phyloP scores from a whole-genome alignment of 768 basidiomycete genomes.

The Serendipita sp. region DNA sequence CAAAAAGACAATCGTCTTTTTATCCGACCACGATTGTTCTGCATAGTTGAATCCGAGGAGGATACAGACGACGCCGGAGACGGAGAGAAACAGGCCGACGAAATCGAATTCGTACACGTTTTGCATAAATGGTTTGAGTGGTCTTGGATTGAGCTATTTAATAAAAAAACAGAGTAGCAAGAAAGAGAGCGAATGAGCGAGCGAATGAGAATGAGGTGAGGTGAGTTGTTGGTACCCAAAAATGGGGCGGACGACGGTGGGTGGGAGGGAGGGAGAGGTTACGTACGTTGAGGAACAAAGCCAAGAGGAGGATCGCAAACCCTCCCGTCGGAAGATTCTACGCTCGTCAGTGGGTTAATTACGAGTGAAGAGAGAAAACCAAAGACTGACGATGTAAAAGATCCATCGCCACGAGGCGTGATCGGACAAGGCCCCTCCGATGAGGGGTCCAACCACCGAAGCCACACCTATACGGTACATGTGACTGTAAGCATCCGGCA shows the following conservation, averaged over 20 bases:
- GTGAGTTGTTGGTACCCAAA: too few species aligned
- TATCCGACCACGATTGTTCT: conserved; percentile 42
- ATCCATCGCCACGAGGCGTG: conserved; percentile 73
- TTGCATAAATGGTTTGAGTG: conserved; percentile 36
- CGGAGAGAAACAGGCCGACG: conserved; percentile 43
- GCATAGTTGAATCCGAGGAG: conserved; percentile 60
- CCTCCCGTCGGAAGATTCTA: conserved; percentile 52
- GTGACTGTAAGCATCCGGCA: too few species aligned
- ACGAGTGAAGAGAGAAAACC: not conserved
- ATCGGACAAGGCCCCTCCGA: conserved; percentile 44
- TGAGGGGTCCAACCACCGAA: conserved; percentile 58
- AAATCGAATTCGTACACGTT: conserved; percentile 59
- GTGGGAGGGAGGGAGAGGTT: too few species aligned
- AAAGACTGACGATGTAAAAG: conserved; percentile 11
- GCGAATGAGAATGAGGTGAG: too few species aligned
- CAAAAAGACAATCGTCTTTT: conserved; percentile 47
- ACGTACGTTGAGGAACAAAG: conserved; percentile 45
- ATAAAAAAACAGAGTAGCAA: conserved; percentile 6
- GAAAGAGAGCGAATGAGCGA: not conserved
- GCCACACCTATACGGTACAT: conserved; percentile 14
- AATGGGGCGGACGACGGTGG: not conserved
- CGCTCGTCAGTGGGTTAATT: not conserved
- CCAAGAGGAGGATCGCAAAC: conserved; percentile 40
- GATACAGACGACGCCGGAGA: conserved; percentile 47
- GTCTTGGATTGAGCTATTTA: conserved; percentile 59